Evolutionary conservation across 2,329 filamentous ascomycete species (phyloP).

Genomic region (Penicillium sp.): DNA sequence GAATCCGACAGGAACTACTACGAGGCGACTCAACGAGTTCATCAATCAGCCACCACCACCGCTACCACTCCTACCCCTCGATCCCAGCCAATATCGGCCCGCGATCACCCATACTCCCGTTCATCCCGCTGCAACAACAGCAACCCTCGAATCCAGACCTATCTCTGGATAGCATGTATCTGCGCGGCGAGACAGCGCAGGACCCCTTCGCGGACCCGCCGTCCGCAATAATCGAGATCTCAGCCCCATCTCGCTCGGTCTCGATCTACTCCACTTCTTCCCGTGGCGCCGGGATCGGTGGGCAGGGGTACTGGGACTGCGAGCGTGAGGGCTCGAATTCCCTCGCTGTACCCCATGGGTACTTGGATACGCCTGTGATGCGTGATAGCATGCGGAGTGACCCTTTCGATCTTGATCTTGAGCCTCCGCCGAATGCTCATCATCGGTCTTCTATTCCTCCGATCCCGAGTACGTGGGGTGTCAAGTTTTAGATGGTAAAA

Average conservation of each 20-base stretch:
- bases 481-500: not conserved
- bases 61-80: conserved; percentile 6
- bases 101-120: conserved; percentile 1
- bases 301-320: conserved; percentile 14
- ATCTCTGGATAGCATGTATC: conserved; percentile 7
- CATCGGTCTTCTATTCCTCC: conserved; percentile 11
- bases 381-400: conserved; percentile 34
- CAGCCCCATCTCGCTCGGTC: conserved; percentile 14
- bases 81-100: conserved; percentile 6
- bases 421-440: conserved; percentile 37
- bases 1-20: conserved; percentile 22
- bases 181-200: not conserved
- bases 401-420: conserved; percentile 36
- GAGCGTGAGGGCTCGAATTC: not conserved
- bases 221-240: conserved; percentile 15
- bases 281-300: not conserved
- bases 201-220: conserved; percentile 5
- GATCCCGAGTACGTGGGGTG: conserved; percentile 2
- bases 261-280: conserved; percentile 20
- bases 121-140: conserved; percentile 13
- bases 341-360: not conserved
- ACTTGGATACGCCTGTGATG: conserved; percentile 11
- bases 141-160: conserved; percentile 10
- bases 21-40: conserved; percentile 20
- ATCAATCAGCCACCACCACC: conserved; percentile 1